A percentile compares a stretch with the other conserved stretches of the same genome.
Evolutionary conservation across 495 filamentous ascomycete genomes (phyloP).

Genomic region (Daldinia grandis): DNA sequence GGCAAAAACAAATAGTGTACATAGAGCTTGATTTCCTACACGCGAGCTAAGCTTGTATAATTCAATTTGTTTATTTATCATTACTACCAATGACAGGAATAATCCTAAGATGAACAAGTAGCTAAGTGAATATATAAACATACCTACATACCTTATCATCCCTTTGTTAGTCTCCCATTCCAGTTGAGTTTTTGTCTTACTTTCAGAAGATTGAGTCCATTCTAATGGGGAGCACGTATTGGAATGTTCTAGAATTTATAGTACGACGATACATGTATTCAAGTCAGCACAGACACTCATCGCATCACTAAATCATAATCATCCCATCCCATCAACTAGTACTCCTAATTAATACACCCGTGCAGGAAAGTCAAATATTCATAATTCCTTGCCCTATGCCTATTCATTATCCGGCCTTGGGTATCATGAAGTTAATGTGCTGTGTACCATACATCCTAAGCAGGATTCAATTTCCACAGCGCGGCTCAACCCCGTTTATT

Average conservation of each 20-base stretch:
- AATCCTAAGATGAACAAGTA: no score
- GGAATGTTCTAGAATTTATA: constrained; percentile 27
- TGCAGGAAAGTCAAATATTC: neutral
- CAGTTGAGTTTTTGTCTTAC: constrained; percentile 16
- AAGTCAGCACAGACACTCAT: neutral
- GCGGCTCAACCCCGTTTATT: constrained; percentile 2
- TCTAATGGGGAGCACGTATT: neutral
- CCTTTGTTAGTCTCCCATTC: constrained; percentile 11
- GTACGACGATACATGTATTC: no score
- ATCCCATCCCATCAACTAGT: neutral
- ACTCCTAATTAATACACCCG: neutral
- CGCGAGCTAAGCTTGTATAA: constrained; percentile 1
- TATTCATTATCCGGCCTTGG: constrained; percentile 22
- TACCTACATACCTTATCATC: neutral
- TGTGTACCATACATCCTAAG: constrained; percentile 11
- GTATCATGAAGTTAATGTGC: constrained; percentile 32
- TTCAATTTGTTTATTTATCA: no score
- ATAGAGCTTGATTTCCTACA: neutral
- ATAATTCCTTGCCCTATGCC: neutral
- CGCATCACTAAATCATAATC: neutral
- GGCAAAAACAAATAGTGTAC: constrained; percentile 3
- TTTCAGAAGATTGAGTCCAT: neutral
- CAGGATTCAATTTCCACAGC: constrained; percentile 5
- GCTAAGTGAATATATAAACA: neutral
- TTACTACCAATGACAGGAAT: no score